Conservation (phyloP, 1,139 yeast species). For the Suhomyces anneliseae region DNA sequence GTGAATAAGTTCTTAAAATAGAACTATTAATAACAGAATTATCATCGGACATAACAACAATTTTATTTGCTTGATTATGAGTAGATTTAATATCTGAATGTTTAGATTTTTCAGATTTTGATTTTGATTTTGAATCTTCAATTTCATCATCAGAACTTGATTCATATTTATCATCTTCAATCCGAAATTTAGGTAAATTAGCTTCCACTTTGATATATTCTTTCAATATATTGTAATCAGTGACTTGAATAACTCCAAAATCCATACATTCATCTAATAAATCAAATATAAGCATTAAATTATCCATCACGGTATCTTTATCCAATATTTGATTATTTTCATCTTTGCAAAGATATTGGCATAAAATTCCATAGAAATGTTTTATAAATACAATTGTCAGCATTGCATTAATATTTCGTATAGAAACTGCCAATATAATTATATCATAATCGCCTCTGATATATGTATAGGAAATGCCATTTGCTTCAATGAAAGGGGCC, state of each 20-base stretch:
- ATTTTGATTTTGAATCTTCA: conserved; percentile 11
- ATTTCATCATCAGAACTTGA: conserved; percentile 17
- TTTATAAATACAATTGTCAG: conserved; percentile 40
- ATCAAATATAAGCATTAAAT: conserved; percentile 41
- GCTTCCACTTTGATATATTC: conserved; percentile 46
- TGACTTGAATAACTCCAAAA: conserved; percentile 43
- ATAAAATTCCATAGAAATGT: conserved; percentile 32
- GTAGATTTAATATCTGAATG: conserved; percentile 34
- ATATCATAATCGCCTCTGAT: conserved; percentile 32
- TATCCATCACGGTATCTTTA: conserved; percentile 40
- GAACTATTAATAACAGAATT: conserved; percentile 54
- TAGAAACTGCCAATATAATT: conserved; percentile 32
- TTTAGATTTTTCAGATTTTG: conserved; percentile 14
- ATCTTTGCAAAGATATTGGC: conserved; percentile 29
- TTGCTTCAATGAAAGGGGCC: conserved; percentile 31
- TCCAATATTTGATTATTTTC: conserved; percentile 4
- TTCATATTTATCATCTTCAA: conserved; percentile 11
- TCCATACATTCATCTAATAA: conserved; percentile 49
- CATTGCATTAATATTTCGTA: conserved; percentile 41
- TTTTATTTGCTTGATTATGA: conserved; percentile 40
- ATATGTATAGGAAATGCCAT: conserved; percentile 35
- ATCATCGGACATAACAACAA: conserved; percentile 32
- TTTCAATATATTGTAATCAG: conserved; percentile 45
- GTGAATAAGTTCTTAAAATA: conserved; percentile 46
- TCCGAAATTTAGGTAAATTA: conserved; percentile 26